Evolutionary conservation across 2,329 filamentous ascomycete species (phyloP), one percentile per base, ranked within the genome.

Genomic region (Calonectria ilicicola): DNA sequence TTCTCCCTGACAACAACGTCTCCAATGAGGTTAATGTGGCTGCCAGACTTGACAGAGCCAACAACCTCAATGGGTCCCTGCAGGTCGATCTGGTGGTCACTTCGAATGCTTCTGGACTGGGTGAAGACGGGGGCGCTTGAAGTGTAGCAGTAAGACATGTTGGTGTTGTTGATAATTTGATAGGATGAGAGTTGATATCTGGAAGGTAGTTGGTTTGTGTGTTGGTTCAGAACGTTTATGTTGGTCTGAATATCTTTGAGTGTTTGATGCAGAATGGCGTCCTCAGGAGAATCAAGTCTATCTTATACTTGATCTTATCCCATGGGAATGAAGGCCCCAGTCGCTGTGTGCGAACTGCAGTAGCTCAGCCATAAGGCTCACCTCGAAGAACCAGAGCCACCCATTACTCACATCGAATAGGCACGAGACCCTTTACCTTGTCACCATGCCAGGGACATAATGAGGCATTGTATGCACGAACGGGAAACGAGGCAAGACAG

Each of bases 11-110:
- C 81, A 21, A 81, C 79, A 51, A 89, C 83, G 66, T 87, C 85
- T 3, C 86, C 87, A 5, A 83, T 78, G 29, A 89, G 83, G 17
- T 79, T 83, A 64, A 89, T 84, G 32, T 83, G 84, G 8, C 86
- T 84, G 65, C 85, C 86, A 7, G 84, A 86, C 73, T 84, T 84
- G 76, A 90, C 85, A 3, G 85, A 87, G 14, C 86, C 86, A 27
- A 83, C 81, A 23, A 90, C 84, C 70, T 89, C 86, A 73, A 88
- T 80, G 10, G 87, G 87, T 1, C 87, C 87, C 4, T 80, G 76
- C 7, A 88, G 81, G 27, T 82, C 77, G 67, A 88, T 75, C 42
- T 84, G 80, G 19, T 82, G 77, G 42, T 87, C 86, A 64, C 84
- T 86, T 74, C 83, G 83, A 77, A 88, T 85, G 74, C 82, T 84